Evolutionary conservation across 345 rosid genomes (phyloP).

Genomic region (Rhodomyrtus tomentosa): DNA sequence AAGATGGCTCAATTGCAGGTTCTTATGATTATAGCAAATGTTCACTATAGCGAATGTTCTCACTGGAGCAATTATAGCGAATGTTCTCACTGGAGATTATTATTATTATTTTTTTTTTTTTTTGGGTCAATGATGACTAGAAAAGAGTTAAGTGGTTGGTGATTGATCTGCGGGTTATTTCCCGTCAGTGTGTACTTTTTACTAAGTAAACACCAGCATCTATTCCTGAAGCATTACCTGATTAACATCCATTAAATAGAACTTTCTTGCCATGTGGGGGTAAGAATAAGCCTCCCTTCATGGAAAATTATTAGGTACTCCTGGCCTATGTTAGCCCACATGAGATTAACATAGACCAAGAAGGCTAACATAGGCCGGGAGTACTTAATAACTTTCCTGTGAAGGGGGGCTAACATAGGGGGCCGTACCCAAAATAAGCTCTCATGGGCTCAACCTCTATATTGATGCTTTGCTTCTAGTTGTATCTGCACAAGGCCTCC

Average conservation of each 20-base stretch:
- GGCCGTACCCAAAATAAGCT: not conserved
- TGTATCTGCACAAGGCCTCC: not conserved
- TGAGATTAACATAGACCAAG: too few relatives aligned
- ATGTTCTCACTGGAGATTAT: not conserved
- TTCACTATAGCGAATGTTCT: not conserved
- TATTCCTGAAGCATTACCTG: not conserved
- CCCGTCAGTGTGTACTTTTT: not conserved
- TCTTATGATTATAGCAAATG: not conserved
- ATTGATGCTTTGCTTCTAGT: not conserved
- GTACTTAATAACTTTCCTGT: too few relatives aligned
- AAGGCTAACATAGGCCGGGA: too few relatives aligned
- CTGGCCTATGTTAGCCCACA: not conserved
- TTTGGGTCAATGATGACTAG: not conserved
- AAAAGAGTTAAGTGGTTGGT: not conserved
- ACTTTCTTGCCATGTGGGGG: not conserved
- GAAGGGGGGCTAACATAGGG: too few relatives aligned
- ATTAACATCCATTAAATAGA: not conserved
- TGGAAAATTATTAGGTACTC: not conserved
- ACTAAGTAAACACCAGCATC: not conserved
- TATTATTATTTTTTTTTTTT: not conserved
- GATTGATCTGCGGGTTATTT: not conserved
- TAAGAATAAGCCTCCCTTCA: not conserved
- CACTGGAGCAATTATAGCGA: not conserved
- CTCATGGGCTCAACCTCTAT: not conserved
- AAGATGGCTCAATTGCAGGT: constrained; percentile 50